Evolutionary conservation across 2,329 filamentous ascomycete species (phyloP).

Genomic region (Colletotrichum trifolii): DNA sequence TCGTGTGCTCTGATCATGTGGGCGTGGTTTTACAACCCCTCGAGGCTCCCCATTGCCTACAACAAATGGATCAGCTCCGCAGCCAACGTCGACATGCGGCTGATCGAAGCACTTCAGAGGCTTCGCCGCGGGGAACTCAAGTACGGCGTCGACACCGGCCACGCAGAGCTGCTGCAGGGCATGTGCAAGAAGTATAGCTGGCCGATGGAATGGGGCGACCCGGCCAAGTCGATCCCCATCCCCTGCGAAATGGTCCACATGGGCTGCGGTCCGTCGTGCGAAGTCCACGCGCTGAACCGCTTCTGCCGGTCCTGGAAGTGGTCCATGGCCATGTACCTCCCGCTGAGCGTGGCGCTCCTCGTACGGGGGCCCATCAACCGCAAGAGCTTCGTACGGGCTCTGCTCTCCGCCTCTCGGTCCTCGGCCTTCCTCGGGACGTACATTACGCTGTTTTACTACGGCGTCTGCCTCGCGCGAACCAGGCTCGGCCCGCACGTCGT

Average conservation of each 20-base stretch:
- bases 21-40: slow-evolving; percentile 84
- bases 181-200: slow-evolving; percentile 79
- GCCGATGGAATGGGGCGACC: slow-evolving; percentile 79
- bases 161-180: slow-evolving; percentile 72
- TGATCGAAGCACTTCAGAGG: slow-evolving; percentile 78
- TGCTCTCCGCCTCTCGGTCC: slow-evolving; percentile 73
- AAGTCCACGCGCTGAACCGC: slow-evolving; percentile 76
- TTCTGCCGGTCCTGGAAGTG: slow-evolving; percentile 78
- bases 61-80: slow-evolving; percentile 84
- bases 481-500: slow-evolving; percentile 77
- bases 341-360: slow-evolving; percentile 76
- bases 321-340: slow-evolving; percentile 81
- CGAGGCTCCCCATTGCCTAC: slow-evolving; percentile 77
- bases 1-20: slow-evolving; percentile 86
- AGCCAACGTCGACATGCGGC: slow-evolving; percentile 78
- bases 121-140: slow-evolving; percentile 71
- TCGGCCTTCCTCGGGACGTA: slow-evolving; percentile 83
- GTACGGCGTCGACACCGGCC: slow-evolving; percentile 80
- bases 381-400: slow-evolving; percentile 58
- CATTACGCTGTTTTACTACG: slow-evolving; percentile 85
- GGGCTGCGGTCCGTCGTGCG: slow-evolving; percentile 78
- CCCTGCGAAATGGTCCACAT: slow-evolving; percentile 89
- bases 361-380: slow-evolving; percentile 59
- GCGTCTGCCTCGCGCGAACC: slow-evolving; percentile 81
- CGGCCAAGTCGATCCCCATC: slow-evolving; percentile 74